Evolutionary conservation across 805 yeast species (phyloP), one percentile per base, ranked within the genome.

Genomic region (Monosporozyma unispora): DNA sequence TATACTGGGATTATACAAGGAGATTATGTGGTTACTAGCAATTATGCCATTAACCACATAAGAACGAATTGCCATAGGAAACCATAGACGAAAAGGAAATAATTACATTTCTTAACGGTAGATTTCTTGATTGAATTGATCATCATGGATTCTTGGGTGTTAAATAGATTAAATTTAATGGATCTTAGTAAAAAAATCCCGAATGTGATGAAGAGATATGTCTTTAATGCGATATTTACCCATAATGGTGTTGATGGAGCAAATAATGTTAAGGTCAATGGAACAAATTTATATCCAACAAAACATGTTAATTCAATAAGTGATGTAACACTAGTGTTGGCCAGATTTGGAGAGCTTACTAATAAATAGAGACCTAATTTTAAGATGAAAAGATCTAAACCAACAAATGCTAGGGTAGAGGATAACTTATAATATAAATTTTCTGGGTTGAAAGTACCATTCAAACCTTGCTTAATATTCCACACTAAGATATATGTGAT

Each of bases 211-310:
- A 78, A 69, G 12, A 80, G 64, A 60, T 78, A 76, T 7, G 75
- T 41, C 51, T 76, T 78, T 39, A 79, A 72, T 5, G 74, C 57
- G 71, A 78, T 60, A 12, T 72, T 57, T 23, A 73, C 47, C 51
- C 50, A 66, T 25, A 70, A 68, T 40, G 72, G 70, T 44, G 75
- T 60, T 54, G 73, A 74, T 54, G 79, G 81, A 56, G 78, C 63
- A 40, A 81, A 62, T 57, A 83, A 68, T 47, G 79, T 70, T n/a
- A 77, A 63, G 16, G 82, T 76, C 53, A 84, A 74, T 8, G 96
- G 87, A 38, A 95, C 88, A 63, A 88, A 95, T 66, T 93, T 93
- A 74, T 93, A 95, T 35, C 98, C 97, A 46, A 90, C 82, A 69
- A 87, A 93, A 52, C 96, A 83, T 9, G 87, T 77, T 52, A 93